phyloP scores from a whole-genome alignment of 2,329 filamentous ascomycete genomes.

The Fusarium graminum region DNA sequence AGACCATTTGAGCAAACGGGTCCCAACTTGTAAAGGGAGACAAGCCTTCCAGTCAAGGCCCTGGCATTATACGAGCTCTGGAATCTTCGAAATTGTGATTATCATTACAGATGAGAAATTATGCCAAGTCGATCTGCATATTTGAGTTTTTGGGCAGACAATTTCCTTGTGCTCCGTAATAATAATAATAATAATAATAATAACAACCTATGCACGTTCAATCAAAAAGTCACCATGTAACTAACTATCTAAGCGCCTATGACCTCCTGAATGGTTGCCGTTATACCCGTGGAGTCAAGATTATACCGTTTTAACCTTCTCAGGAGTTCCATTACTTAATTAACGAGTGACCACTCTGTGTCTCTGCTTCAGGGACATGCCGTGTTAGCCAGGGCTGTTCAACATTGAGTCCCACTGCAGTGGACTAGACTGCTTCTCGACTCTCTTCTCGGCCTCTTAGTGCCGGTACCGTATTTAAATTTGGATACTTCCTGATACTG shows the following conservation, averaged over 20 bases:
- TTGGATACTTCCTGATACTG: conserved; percentile 8
- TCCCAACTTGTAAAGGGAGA: too few species aligned
- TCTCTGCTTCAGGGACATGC: conserved; percentile 1
- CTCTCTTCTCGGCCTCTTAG: conserved; percentile 26
- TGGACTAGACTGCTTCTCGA: conserved; percentile 25
- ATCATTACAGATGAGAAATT: conserved; percentile 5
- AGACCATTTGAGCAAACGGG: conserved; percentile 1
- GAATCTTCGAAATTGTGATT: conserved; percentile 7
- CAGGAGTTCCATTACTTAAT: not conserved
- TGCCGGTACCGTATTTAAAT: conserved; percentile 27
- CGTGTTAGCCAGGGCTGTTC: conserved; percentile 11
- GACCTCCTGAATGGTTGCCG: conserved; percentile 23
- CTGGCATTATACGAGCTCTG: conserved; percentile 14
- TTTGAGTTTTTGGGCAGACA: not conserved
- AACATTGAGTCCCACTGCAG: conserved; percentile 16
- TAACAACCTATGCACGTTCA: not conserved
- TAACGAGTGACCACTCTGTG: not conserved
- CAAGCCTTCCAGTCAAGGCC: not conserved
- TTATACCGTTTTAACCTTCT: conserved; percentile 15
- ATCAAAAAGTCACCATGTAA: conserved; percentile 7
- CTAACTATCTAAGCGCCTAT: conserved; percentile 4
- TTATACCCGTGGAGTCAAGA: conserved; percentile 23
- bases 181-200: not conserved
- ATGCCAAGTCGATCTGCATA: conserved; percentile 12
- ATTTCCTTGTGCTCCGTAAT: not conserved